Evolutionary conservation across 2,329 filamentous ascomycete genomes (phyloP).

Genomic region (Beauveria australis): DNA sequence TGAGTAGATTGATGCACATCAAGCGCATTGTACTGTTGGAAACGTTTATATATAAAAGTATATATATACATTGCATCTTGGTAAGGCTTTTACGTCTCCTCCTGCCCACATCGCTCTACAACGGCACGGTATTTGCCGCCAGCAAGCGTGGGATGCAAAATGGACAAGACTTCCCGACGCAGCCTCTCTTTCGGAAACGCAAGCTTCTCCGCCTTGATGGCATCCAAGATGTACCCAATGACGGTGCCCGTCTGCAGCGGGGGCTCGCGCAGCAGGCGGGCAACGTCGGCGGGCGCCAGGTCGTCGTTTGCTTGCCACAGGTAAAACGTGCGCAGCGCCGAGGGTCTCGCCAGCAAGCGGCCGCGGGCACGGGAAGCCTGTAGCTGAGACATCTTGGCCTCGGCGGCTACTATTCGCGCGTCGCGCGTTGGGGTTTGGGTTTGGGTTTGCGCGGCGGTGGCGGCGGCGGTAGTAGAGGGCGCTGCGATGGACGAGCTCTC

Average conservation of each 20-base stretch:
- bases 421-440: slow-evolving; percentile 21
- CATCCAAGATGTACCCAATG: slow-evolving; percentile 48
- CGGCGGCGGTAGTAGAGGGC: neutral
- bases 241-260: slow-evolving; percentile 51
- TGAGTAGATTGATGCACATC: too few species aligned
- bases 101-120: slow-evolving; percentile 15
- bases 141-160: slow-evolving; percentile 20
- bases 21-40: neutral
- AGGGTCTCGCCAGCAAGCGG: slow-evolving; percentile 18
- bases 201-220: slow-evolving; percentile 42
- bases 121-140: slow-evolving; percentile 21
- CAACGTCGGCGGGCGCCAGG: slow-evolving; percentile 41
- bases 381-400: slow-evolving; percentile 30
- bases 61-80: neutral
- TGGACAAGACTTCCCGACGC: slow-evolving; percentile 33
- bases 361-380: slow-evolving; percentile 19
- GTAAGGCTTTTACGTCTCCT: neutral
- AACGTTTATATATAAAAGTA: neutral
- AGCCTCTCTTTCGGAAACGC: slow-evolving; percentile 40
- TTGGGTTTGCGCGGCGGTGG: neutral
- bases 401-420: slow-evolving; percentile 34
- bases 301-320: slow-evolving; percentile 51
- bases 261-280: slow-evolving; percentile 48
- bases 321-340: slow-evolving; percentile 49
- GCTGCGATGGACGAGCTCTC: neutral